These are phyloP conservation scores for Emydomyces testavorans DNA, from an alignment of 2,329 filamentous ascomycete species.

Conservation along the genomic window DNA sequence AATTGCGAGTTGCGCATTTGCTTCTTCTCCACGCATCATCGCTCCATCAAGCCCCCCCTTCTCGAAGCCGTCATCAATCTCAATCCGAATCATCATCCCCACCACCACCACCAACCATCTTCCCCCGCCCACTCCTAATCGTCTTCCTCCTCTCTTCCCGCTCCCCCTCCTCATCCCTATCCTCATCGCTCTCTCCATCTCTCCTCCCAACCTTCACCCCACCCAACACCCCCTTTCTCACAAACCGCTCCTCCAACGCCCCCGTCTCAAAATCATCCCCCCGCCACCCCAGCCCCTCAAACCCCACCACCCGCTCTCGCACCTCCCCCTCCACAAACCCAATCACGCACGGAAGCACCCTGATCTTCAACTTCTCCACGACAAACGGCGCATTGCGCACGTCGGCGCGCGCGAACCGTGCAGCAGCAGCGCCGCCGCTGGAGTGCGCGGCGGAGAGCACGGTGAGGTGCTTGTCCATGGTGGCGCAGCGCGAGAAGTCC, in stretches of 20 bases:
- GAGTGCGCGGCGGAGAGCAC: slow-evolving; percentile 31
- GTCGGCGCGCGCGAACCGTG: slow-evolving; percentile 37
- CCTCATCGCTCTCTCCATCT: slow-evolving; percentile 19
- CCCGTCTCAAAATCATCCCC: slow-evolving; percentile 31
- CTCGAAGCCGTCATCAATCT: slow-evolving; percentile 33
- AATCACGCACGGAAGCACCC: slow-evolving; percentile 40
- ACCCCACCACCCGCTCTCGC: slow-evolving; percentile 37
- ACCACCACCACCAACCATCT: no score
- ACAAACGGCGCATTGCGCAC: slow-evolving; percentile 39
- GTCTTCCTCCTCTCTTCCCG: slow-evolving; percentile 19
- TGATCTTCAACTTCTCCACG: slow-evolving; percentile 37
- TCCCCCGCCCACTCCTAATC: slow-evolving; percentile 26
- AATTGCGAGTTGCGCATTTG: not conserved
- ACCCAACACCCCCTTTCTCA: slow-evolving; percentile 30
- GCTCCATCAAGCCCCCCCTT: not conserved
- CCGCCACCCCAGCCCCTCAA: slow-evolving; percentile 35
- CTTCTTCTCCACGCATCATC: not conserved
- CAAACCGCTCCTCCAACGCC: slow-evolving; percentile 34
- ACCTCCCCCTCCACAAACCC: slow-evolving; percentile 38
- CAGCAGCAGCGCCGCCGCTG: slow-evolving; percentile 29
- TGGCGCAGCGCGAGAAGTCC: slow-evolving; percentile 50
- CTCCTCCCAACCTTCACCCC: slow-evolving; percentile 26
- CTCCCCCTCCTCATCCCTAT: slow-evolving; percentile 19
- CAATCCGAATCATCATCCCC: slow-evolving; percentile 37
- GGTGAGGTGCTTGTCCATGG: slow-evolving; percentile 51